These are phyloP conservation scores for Aspergillus latus DNA, from an alignment of 2,329 filamentous ascomycete genomes.

Conservation along the genomic window DNA sequence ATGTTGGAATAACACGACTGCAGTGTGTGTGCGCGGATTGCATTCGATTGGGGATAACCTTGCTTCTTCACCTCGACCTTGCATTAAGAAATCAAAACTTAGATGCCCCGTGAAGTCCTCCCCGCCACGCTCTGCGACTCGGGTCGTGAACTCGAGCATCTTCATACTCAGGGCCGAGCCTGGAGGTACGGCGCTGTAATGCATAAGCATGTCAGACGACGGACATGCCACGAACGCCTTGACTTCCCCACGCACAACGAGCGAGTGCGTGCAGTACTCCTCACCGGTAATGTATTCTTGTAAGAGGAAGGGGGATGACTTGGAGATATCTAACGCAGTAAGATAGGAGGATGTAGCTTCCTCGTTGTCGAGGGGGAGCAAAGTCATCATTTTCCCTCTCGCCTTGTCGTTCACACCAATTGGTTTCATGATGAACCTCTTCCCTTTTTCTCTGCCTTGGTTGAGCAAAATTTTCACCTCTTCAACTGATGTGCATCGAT, in stretches of 20 bases:
- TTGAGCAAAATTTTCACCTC: neutral
- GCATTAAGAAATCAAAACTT: constrained; percentile 1
- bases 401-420: neutral
- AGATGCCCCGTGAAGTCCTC: neutral
- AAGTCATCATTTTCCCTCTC: neutral
- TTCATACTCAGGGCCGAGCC: neutral
- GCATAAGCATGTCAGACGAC: constrained; percentile 3
- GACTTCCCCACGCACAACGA: constrained; percentile 1
- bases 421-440: neutral
- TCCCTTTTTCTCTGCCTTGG: neutral
- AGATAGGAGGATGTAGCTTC: neutral
- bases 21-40: constrained; percentile 1
- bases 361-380: neutral
- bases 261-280: constrained; percentile 3
- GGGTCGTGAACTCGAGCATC: constrained; percentile 4
- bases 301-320: neutral
- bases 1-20: neutral
- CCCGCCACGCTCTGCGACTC: neutral
- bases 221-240: neutral
- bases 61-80: neutral
- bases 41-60: neutral
- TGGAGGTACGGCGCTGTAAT: neutral
- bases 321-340: neutral
- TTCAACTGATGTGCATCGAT: neutral
- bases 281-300: neutral